Base-by-base conservation (phyloP, 495 filamentous ascomycete species). In the Aspergillus saccharolyticus region DNA sequence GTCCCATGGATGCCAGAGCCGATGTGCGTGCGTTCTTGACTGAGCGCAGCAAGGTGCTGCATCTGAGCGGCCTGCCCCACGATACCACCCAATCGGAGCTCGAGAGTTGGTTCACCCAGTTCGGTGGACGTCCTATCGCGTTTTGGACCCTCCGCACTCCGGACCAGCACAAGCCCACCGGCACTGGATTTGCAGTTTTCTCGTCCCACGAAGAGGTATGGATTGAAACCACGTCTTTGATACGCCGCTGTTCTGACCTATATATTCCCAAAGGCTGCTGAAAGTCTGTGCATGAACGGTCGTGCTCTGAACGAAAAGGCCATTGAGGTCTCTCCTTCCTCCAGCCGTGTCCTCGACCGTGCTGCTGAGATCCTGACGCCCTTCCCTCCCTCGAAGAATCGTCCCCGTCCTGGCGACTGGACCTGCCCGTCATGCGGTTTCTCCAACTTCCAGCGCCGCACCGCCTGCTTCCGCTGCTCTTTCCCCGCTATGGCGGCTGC, bases 91-190 rank as follows among this genome's bases (percentile, higher is more conserved):
- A 98, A 74, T 96, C 91, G 16, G 94, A 97, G 73, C 79, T 98
- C 33, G 94, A 97, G 76, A 96, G 90, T 71, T 98, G 94, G 94
- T 98, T 97, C 71, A 98, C 94, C 21, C 94, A 98, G 69, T 98
- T 96, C 65, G 93, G 94, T 55, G 94, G 94, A 44, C 89, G 94
- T 17, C 94, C 94, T n/a, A 97, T 97, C 77, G 93, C 93, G 19
- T 98, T 98, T 74, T 98, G 93, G 93, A 98, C 94, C 18, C 79
- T 98, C 52, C 90, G 94, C 44, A 97, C 94, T 19, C 94, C 94
- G 12, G 94, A 98, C 71, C 94, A 97, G 72, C 93, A 97, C 76
- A 98, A 98, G 78, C 94, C 94, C 18, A 97, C 93, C 8, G 94
- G 94, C 18, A 92, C 92, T 44, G 94, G 94, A 21, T 98, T 98